These are phyloP conservation scores for Sanghuangporus sanghuang DNA, from an alignment of 1,284 basidiomycete species.

Conservation along the genomic window DNA sequence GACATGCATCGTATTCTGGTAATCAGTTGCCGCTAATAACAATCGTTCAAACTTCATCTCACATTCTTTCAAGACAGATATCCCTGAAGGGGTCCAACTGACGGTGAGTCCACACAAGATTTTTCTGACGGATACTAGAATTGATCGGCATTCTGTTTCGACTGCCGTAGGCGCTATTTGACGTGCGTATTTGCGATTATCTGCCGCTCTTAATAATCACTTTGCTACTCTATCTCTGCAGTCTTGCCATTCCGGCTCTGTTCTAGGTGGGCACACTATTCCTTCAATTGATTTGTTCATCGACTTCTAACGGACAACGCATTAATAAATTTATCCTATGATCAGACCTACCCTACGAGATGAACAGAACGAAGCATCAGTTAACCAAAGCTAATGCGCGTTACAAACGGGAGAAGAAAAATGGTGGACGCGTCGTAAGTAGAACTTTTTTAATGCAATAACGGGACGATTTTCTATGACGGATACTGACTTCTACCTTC, in stretches of 20 bases:
- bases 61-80: background rate
- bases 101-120: constrained; percentile 2
- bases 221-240: background rate
- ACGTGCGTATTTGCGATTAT: background rate
- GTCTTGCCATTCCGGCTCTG: constrained; percentile 34
- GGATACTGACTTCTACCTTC: too few species aligned
- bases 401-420: background rate
- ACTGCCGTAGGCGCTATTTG: background rate
- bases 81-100: background rate
- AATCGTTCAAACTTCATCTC: background rate
- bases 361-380: constrained; percentile 11
- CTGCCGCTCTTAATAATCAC: background rate
- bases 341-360: constrained; percentile 36
- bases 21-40: constrained; percentile 8
- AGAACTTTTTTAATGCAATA: background rate
- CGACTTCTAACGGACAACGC: background rate
- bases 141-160: background rate
- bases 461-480: background rate
- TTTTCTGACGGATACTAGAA: background rate
- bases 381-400: background rate
- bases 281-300: background rate
- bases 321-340: background rate
- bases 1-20: constrained; percentile 59
- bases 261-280: constrained; percentile 29
- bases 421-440: background rate